Evolutionary conservation across 208 protist species (phyloP), one percentile per base, ranked within the genome.

Genomic region (Acanthamoeba lenticulata): DNA sequence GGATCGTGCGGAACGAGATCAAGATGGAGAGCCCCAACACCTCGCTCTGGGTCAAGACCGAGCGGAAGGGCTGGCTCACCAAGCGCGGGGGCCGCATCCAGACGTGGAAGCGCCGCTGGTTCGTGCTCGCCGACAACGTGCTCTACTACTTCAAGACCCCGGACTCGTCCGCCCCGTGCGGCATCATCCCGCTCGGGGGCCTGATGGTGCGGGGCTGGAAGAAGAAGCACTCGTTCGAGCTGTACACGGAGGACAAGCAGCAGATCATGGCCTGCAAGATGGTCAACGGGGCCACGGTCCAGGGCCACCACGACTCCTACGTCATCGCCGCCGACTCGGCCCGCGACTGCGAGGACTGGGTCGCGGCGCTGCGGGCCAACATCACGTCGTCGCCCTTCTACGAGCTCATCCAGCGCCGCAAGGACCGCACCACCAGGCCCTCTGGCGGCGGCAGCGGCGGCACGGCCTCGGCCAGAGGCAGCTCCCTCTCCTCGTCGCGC

Each of bases 1-100:
- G 98, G 88, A 98, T 99, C 52, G 97, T 96, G 38, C 90, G 95
- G 36, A 96, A 99, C 89, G 98, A 98, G 95, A 98, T 99, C 86
- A 98, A 98, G 90, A 98, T 99, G 97, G 95, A 95, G 29, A 94
- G 95, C 34, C 29, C 60, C 60, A 69, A 83, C 38, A 83, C 72
- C 72, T 49, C 32, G 9, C 40, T 83, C 38, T 83, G 72, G 72
- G 40, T 47, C 17, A 83, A 40, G 38, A 83, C 72, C 9, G 40
- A 49, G 38, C 38, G 83, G 7, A 90, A 92, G 44, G 86, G 86
- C 1, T 92, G 86, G 86, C 47, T 92, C 36, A 90, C 27, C 36
- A 52, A 27, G 36, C 21, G 86, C 57, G 44, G 38, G 40, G 34
- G 49, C 21, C 83, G 47, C 38, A 29, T 92, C n/a, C 40, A 45